Conservation (phyloP, 805 yeast species). For the Metschnikowia anglica region DNA sequence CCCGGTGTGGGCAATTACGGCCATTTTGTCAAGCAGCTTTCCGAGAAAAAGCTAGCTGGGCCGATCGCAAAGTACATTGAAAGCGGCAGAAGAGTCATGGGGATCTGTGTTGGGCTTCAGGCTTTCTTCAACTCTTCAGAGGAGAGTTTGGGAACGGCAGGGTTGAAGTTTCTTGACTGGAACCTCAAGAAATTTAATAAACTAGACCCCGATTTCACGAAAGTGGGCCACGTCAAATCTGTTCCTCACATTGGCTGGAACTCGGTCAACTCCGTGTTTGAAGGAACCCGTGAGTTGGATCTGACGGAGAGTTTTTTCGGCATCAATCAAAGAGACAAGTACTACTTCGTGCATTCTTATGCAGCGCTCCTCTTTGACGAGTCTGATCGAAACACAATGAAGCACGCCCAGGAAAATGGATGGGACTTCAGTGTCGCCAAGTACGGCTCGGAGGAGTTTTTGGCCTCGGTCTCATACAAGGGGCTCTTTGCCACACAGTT, state of each 20-base stretch:
- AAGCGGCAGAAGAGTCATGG: constrained; percentile 88
- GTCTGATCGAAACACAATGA: constrained; percentile 24
- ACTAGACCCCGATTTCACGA: constrained; percentile 33
- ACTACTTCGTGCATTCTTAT: constrained; percentile 93
- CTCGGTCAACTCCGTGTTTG: constrained; percentile 34
- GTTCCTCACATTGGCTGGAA: constrained; percentile 99
- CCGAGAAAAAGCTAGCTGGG: constrained; percentile 56
- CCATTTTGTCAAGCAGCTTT: constrained; percentile 77
- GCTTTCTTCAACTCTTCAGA: constrained; percentile 72
- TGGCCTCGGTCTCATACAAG: constrained; percentile 76
- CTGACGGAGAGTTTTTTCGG: constrained; percentile 50
- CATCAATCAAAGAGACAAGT: constrained; percentile 64
- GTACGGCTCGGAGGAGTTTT: constrained; percentile 76
- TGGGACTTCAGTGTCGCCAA: constrained; percentile 75
- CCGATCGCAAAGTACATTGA: constrained; percentile 67
- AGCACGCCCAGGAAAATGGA: constrained; percentile 33
- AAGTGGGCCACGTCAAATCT: constrained; percentile 52
- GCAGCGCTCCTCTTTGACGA: constrained; percentile 63
- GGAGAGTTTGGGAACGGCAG: constrained; percentile 60
- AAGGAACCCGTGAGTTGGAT: constrained; percentile 25
- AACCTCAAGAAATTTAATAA: constrained; percentile 54
- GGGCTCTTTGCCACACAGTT: constrained; percentile 94
- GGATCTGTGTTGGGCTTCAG: constrained; percentile 96
- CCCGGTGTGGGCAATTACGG: constrained; percentile 99
- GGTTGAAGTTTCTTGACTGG: constrained; percentile 48